Evolutionary conservation across 306 rosid species (phyloP).

Genomic region (Sphenostylis stenocarpa): DNA sequence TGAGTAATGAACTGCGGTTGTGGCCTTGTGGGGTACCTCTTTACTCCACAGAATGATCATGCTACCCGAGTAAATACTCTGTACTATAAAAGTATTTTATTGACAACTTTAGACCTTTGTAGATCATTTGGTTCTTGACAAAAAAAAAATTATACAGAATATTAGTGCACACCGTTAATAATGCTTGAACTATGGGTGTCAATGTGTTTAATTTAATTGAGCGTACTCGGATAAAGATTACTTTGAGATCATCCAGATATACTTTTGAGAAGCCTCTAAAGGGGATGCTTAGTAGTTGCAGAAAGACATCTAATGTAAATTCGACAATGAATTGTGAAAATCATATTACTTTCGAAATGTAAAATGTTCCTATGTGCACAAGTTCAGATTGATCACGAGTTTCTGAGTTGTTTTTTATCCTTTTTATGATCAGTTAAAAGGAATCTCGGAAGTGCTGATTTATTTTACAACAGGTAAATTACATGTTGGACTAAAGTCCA

Average conservation of each 20-base stretch:
- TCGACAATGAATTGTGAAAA: not conserved
- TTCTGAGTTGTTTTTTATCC: conserved; percentile 21
- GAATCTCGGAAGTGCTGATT: conserved; percentile 14
- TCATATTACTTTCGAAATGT: conserved; percentile 6
- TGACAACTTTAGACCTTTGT: not conserved
- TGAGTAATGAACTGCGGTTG: not conserved
- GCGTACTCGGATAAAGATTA: not conserved
- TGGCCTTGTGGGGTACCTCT: not conserved
- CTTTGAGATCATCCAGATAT: not conserved
- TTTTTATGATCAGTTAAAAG: not conserved
- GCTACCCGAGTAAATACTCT: not conserved
- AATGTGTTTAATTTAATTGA: not conserved
- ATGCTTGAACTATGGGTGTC: not conserved
- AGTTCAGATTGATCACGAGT: conserved; percentile 16
- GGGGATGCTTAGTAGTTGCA: not conserved
- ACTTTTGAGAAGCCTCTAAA: not conserved
- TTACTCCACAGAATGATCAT: not conserved
- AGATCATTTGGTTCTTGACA: not conserved
- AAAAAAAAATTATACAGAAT: not conserved
- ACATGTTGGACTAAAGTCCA: conserved; percentile 88
- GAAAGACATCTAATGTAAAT: not conserved
- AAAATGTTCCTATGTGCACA: conserved; percentile 9
- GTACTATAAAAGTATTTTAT: not conserved
- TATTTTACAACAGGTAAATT: conserved; percentile 63
- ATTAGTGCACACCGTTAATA: not conserved